Percentiles rank a stretch among this genome's conserved stretches.
phyloP scores from a whole-genome alignment of 2,329 filamentous ascomycete species.

The Xylaria hypoxylon region DNA sequence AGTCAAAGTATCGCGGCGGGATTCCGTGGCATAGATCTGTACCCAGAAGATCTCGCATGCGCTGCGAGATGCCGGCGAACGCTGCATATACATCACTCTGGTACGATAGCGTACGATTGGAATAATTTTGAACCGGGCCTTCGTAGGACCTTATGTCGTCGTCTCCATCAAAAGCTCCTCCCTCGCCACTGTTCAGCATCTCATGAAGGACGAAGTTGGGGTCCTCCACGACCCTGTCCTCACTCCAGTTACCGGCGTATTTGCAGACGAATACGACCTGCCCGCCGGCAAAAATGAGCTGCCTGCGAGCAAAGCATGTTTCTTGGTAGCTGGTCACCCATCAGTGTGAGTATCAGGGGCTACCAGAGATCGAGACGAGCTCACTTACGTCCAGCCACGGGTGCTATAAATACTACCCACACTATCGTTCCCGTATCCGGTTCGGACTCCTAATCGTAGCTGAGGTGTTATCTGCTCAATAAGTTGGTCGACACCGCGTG shows the following conservation, averaged over 20 bases:
- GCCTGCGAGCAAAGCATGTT: slow-evolving; percentile 15
- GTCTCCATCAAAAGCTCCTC: not conserved
- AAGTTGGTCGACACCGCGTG: slow-evolving; percentile 16
- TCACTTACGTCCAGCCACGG: slow-evolving; percentile 31
- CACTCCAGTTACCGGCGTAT: slow-evolving; percentile 22
- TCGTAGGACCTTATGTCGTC: slow-evolving; percentile 26
- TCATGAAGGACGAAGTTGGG: not conserved
- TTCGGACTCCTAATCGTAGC: slow-evolving; percentile 17
- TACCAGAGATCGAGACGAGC: not conserved
- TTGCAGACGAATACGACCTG: slow-evolving; percentile 19
- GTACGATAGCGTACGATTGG: slow-evolving; percentile 18
- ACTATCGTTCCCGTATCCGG: slow-evolving; percentile 14
- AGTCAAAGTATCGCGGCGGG: slow-evolving; percentile 31
- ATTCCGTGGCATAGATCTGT: slow-evolving; percentile 26
- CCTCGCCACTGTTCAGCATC: not conserved
- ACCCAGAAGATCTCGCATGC: slow-evolving; percentile 17
- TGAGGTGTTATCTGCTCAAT: slow-evolving; percentile 29
- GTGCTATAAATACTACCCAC: slow-evolving; percentile 3
- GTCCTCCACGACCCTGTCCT: slow-evolving; percentile 24
- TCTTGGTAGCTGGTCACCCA: slow-evolving; percentile 16
- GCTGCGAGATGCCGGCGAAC: slow-evolving; percentile 25
- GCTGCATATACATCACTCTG: slow-evolving; percentile 22
- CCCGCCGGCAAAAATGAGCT: slow-evolving; percentile 21
- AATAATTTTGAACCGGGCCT: slow-evolving; percentile 23
- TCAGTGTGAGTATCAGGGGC: not conserved